Evolutionary conservation across 495 filamentous ascomycete genomes (phyloP), one percentile per base, ranked within the genome.

Genomic region (Geopyxis carbonaria): DNA sequence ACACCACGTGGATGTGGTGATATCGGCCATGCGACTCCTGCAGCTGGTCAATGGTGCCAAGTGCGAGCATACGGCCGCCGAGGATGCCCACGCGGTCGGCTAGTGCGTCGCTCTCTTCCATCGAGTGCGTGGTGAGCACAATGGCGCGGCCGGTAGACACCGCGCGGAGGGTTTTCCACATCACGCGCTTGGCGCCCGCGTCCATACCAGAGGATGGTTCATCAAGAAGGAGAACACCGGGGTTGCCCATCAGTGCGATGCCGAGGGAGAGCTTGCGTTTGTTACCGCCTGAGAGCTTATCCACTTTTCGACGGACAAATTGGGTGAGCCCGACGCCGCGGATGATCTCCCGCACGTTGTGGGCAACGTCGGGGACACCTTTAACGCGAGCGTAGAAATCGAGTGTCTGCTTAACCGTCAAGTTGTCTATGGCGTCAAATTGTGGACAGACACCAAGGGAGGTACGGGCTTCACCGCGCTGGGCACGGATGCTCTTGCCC

Each of bases 391-490:
- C 79, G 55, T 83, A 85, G 66, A 85, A 84, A 6, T 56, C 52
- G 10, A 85, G 64, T 46, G 82, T 78, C 51, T 85, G 76, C 9
- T 62, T 48, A 0, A 77, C 73, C 0, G 77, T 78, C 73, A 82
- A 78, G 27, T 65, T 60, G 51, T 85, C 79, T 43, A 61, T 56
- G 30, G 57, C 61, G 48, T 78, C 75, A 53, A 76, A 80, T 58
- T 80, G 76, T 6, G 77, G 77, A 48, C 76, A 80, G 8, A 91
- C 83, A 28, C 84, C 84, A 0, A 91, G 69, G 49, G 78, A 67
- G 0, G 67, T 57, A 23, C 84, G 65, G 2, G 83, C 84, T 11
- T 64, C 58, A 2, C 71, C 69, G 16, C 80, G 70, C 38, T 75
- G 64, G n/a, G n/a, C n/a, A 24, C 61, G 65, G 20, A 91, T 70